Evolutionary conservation across 345 rosid species (phyloP).

Genomic region (Rhodomyrtus tomentosa): DNA sequence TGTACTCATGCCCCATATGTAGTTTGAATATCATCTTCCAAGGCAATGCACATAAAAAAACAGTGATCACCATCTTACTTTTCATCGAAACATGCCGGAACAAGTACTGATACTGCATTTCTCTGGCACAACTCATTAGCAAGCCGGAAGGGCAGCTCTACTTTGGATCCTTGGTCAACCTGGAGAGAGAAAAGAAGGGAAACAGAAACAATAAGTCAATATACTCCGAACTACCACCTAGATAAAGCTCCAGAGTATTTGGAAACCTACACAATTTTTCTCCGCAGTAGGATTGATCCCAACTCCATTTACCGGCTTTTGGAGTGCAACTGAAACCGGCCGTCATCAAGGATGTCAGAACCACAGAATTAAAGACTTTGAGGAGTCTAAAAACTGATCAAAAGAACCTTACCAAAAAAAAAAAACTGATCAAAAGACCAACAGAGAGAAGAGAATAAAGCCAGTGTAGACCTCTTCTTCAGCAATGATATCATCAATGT

Average conservation of each 20-base stretch:
- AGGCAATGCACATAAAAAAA: not conserved
- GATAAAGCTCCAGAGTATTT: not conserved
- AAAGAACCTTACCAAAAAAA: too few relatives aligned
- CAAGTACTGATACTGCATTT: constrained; percentile 47
- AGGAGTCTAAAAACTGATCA: not conserved
- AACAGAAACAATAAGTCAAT: not conserved
- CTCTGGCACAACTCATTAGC: constrained; percentile 57
- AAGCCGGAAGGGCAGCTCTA: constrained; percentile 80
- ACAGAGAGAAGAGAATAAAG: not conserved
- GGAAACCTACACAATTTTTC: constrained; percentile 36
- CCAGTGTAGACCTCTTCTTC: constrained; percentile 53
- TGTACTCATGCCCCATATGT: not conserved
- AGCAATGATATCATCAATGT: constrained; percentile 59
- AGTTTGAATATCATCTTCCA: not conserved
- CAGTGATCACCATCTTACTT: constrained; percentile 22
- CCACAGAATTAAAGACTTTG: too few relatives aligned
- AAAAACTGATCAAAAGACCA: not conserved
- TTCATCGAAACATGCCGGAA: constrained; percentile 66
- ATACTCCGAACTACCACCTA: not conserved
- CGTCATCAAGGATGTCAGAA: constrained; percentile 4
- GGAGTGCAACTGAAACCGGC: constrained; percentile 52
- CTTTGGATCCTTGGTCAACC: constrained; percentile 71
- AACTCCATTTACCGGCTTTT: constrained; percentile 55
- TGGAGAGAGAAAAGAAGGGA: not conserved
- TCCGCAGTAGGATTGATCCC: constrained; percentile 69